Percentiles rank a stretch among this genome's conserved stretches.
Conservation (phyloP, 352 stramenopile species). For the Phytopythium montanum region DNA sequence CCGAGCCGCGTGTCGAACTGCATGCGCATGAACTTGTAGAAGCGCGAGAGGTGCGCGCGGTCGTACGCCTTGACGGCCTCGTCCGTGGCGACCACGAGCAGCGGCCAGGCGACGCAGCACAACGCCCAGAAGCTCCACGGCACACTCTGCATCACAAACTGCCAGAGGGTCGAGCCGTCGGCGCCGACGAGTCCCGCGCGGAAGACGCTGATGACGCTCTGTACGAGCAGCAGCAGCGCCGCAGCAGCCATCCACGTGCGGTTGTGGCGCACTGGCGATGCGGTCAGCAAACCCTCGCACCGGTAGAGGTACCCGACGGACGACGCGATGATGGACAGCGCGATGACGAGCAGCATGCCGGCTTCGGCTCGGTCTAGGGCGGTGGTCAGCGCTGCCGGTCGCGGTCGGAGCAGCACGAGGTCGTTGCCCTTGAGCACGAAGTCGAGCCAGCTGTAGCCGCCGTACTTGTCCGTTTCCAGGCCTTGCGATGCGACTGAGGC, state of each 20-base stretch:
- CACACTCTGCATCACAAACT: conserved; percentile 44
- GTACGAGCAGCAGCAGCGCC: conserved; percentile 35
- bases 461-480: conserved; percentile 18
- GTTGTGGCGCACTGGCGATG: conserved; percentile 65
- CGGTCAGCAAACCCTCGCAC: conserved; percentile 62
- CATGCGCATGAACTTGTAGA: conserved; percentile 87
- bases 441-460: conserved; percentile 50
- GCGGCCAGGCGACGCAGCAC: conserved; percentile 49
- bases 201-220: conserved; percentile 40
- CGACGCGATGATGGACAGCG: conserved; percentile 60
- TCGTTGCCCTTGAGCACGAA: conserved; percentile 48
- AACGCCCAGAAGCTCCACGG: conserved; percentile 60
- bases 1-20: conserved; percentile 85
- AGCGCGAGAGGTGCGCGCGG: conserved; percentile 63
- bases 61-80: conserved; percentile 77
- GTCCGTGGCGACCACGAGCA: conserved; percentile 54
- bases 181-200: conserved; percentile 40
- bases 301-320: conserved; percentile 76
- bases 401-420: conserved; percentile 40
- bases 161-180: conserved; percentile 46
- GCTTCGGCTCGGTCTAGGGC: conserved; percentile 73
- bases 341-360: conserved; percentile 68
- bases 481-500: conserved; percentile 14
- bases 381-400: conserved; percentile 38
- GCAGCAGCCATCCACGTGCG: conserved; percentile 51